Percentiles rank a stretch among this genome's conserved stretches.
Conservation (phyloP, 2,329 filamentous ascomycete genomes). For the Xylaria hypoxylon region DNA sequence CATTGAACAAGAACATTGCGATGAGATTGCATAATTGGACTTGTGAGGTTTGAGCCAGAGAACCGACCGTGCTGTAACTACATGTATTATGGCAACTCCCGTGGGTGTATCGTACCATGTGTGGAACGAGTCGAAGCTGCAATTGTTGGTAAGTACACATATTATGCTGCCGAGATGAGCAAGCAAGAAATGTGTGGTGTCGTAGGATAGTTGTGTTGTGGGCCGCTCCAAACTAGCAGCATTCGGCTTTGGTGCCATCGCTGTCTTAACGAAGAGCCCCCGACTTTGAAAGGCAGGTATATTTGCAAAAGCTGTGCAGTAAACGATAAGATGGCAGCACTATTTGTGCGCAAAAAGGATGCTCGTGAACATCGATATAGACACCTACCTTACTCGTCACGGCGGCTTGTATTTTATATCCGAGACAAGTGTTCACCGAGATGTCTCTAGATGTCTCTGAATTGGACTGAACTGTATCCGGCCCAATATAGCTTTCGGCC, state of each 20-base stretch:
- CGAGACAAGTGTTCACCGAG: neutral
- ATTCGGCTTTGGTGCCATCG: neutral
- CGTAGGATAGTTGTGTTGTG: neutral
- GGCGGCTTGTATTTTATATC: conserved; percentile 2
- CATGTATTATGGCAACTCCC: neutral
- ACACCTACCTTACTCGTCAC: neutral
- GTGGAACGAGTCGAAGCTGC: neutral
- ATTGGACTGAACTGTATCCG: neutral
- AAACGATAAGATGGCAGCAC: neutral
- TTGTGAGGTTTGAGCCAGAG: neutral
- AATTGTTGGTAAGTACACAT: neutral
- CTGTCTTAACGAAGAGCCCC: neutral
- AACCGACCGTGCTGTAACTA: conserved; percentile 3
- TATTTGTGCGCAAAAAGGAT: neutral
- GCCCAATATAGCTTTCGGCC: conserved; percentile 4
- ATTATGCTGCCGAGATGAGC: neutral
- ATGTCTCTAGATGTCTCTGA: conserved; percentile 16
- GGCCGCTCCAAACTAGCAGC: neutral
- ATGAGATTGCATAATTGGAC: neutral
- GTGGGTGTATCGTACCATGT: neutral
- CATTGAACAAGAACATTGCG: neutral
- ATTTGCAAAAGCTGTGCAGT: neutral
- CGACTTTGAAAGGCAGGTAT: neutral
- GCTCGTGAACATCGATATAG: neutral
- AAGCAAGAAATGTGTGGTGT: neutral